A percentile compares a stretch with the other conserved stretches of the same genome.
Conservation (phyloP, 345 rosid species). For the Corymbia maculata region DNA sequence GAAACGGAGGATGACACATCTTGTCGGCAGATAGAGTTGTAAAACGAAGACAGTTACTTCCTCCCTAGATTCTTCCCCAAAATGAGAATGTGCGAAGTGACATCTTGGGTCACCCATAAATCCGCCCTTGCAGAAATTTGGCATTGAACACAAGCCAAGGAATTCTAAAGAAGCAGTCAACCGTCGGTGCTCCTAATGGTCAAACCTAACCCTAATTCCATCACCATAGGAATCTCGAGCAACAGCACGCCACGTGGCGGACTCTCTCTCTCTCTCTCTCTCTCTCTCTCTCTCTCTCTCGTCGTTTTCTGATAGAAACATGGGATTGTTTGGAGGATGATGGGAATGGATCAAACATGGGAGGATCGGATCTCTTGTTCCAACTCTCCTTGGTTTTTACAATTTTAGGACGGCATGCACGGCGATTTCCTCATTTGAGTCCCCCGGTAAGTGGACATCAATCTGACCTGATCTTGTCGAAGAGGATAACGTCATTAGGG, state of each 20-base stretch:
- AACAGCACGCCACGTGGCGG: background rate
- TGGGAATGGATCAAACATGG: background rate
- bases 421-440: background rate
- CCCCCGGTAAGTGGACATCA: background rate
- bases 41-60: background rate
- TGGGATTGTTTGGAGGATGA: background rate
- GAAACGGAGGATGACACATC: background rate
- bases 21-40: background rate
- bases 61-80: background rate
- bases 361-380: background rate
- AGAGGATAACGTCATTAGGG: background rate
- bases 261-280: background rate
- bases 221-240: background rate
- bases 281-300: background rate
- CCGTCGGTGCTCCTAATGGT: background rate
- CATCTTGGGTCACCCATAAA: background rate
- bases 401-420: background rate
- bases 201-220: background rate
- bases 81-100: background rate
- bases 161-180: background rate
- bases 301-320: background rate
- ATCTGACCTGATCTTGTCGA: background rate
- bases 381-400: background rate
- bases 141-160: background rate
- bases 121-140: background rate